Conservation (phyloP, 371 early-diverging fungal species). For the Batrachochytrium dendrobatidis region DNA sequence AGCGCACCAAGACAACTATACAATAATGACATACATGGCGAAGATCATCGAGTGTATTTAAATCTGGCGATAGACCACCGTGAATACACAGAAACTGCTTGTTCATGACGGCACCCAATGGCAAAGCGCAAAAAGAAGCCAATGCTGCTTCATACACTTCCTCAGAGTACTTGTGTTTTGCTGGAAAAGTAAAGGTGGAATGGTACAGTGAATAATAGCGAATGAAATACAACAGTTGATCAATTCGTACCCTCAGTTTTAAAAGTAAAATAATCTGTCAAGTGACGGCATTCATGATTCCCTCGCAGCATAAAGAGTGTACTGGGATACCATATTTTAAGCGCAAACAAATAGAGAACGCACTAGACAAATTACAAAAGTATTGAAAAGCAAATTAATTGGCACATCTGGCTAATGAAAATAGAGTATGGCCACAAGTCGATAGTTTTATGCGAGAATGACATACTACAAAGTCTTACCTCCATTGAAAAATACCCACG, state of each 20-base stretch:
- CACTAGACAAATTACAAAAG: constrained; percentile 48
- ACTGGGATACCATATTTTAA: constrained; percentile 90
- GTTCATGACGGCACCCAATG: constrained; percentile 95
- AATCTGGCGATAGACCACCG: constrained; percentile 95
- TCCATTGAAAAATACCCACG: constrained; percentile 61
- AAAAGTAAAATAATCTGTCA: constrained; percentile 98
- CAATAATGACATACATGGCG: constrained; percentile 43
- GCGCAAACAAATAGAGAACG: constrained; percentile 78
- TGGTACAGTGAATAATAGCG: not conserved
- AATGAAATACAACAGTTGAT: constrained; percentile 4
- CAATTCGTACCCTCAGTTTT: constrained; percentile 89
- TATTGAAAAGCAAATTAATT: too few species aligned
- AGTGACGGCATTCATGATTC: constrained; percentile 96
- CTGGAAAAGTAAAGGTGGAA: constrained; percentile 39
- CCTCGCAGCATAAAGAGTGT: constrained; percentile 91
- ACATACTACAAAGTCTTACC: constrained; percentile 23
- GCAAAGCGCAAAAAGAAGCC: constrained; percentile 91
- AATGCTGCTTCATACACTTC: constrained; percentile 84
- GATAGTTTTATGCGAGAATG: constrained; percentile 5
- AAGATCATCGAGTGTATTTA: constrained; percentile 81
- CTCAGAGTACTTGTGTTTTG: constrained; percentile 91
- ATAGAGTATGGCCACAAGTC: not conserved
- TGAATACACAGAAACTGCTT: constrained; percentile 97
- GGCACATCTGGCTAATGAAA: too few species aligned
- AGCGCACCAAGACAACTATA: constrained; percentile 3